Evolutionary conservation across 768 basidiomycete species (phyloP).

Genomic region (Plicaturopsis crispa): DNA sequence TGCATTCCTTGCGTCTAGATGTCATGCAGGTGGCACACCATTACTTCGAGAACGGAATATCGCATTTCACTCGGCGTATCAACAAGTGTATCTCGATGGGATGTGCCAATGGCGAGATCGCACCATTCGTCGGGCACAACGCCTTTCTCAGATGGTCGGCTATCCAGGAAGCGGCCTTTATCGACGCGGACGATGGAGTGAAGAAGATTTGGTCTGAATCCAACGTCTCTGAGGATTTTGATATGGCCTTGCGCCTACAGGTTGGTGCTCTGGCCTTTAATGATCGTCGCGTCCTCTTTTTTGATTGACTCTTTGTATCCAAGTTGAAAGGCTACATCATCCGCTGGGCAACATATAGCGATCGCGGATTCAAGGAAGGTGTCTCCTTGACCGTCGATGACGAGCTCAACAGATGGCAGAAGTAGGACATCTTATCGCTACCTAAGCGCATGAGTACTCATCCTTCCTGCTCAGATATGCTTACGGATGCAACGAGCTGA

Average conservation of each 20-base stretch:
- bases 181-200: constrained; percentile 42
- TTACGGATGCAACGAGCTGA: constrained; percentile 63
- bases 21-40: constrained; percentile 88
- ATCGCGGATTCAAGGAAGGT: constrained; percentile 86
- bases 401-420: constrained; percentile 90
- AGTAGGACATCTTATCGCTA: constrained; percentile 24
- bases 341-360: constrained; percentile 81
- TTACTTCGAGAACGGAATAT: constrained; percentile 80
- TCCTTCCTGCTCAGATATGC: constrained; percentile 2
- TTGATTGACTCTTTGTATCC: too few relatives aligned
- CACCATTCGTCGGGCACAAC: constrained; percentile 42
- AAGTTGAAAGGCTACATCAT: constrained; percentile 72
- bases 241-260: constrained; percentile 60
- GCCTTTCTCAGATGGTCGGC: constrained; percentile 52
- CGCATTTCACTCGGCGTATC: constrained; percentile 43
- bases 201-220: constrained; percentile 60
- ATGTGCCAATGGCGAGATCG: constrained; percentile 33
- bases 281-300: too few relatives aligned
- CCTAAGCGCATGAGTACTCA: too few relatives aligned
- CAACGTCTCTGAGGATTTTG: constrained; percentile 64
- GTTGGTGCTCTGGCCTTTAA: constrained; percentile 20
- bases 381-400: constrained; percentile 86
- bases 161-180: constrained; percentile 45
- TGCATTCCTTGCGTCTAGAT: constrained; percentile 30
- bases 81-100: constrained; percentile 31